Percentiles rank a stretch among this genome's conserved stretches.
Conservation (phyloP, 257 asterid genomes). For the Solanum paucissectum region DNA sequence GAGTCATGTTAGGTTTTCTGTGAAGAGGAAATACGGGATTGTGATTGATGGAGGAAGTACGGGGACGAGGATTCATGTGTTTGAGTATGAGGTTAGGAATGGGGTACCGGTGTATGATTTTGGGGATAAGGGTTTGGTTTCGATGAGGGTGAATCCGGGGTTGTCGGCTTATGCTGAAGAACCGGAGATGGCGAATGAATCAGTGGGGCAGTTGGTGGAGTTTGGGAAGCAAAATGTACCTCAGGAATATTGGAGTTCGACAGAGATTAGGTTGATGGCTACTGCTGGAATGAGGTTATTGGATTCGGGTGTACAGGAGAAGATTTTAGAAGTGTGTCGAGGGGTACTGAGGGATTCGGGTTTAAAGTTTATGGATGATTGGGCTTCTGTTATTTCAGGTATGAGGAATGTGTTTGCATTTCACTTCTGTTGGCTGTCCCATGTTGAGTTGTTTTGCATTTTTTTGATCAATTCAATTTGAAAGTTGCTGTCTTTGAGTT, state of each 20-base stretch:
- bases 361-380: conserved; percentile 62
- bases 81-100: conserved; percentile 44
- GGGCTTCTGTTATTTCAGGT: conserved; percentile 94
- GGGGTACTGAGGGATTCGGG: conserved; percentile 53
- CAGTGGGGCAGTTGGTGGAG: conserved; percentile 58
- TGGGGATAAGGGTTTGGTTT: conserved; percentile 52
- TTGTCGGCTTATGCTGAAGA: conserved; percentile 54
- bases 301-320: conserved; percentile 46
- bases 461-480: neutral
- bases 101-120: conserved; percentile 59
- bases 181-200: conserved; percentile 44
- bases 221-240: conserved; percentile 79
- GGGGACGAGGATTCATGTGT: conserved; percentile 88
- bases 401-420: neutral
- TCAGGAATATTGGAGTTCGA: conserved; percentile 45
- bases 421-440: neutral
- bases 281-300: conserved; percentile 95
- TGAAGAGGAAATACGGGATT: conserved; percentile 39
- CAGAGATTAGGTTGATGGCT: conserved; percentile 85
- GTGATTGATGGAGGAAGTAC: conserved; percentile 99
- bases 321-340: conserved; percentile 67
- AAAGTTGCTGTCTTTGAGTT: neutral
- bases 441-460: neutral
- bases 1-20: conserved; percentile 3
- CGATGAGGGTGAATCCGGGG: conserved; percentile 90